phyloP scores from a whole-genome alignment of 345 rosid species.

The Camelina laxa region DNA sequence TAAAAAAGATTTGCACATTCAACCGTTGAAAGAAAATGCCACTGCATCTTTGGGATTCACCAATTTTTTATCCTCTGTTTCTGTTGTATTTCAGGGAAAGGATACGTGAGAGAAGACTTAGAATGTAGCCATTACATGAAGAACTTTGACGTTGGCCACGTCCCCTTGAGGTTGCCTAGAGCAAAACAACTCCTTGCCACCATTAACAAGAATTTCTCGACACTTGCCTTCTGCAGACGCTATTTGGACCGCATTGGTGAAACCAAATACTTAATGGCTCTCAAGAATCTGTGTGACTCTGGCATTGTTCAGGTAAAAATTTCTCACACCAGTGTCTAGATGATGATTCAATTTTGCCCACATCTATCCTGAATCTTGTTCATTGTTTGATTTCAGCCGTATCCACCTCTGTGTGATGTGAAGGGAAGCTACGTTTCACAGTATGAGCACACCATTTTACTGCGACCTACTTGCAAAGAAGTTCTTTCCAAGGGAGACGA shows the following conservation, averaged over 20 bases:
- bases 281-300: slow-evolving; percentile 87
- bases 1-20: slow-evolving; percentile 32
- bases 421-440: slow-evolving; percentile 96
- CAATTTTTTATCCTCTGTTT: background rate
- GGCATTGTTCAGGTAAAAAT: slow-evolving; percentile 82
- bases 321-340: slow-evolving; percentile 17
- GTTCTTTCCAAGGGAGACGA: slow-evolving; percentile 91
- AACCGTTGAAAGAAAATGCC: slow-evolving; percentile 1
- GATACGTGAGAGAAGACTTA: slow-evolving; percentile 87
- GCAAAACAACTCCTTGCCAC: slow-evolving; percentile 94
- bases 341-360: background rate
- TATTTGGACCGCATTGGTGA: slow-evolving; percentile 94
- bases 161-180: slow-evolving; percentile 84
- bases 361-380: background rate
- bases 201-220: slow-evolving; percentile 91
- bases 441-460: slow-evolving; percentile 87
- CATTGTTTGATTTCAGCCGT: slow-evolving; percentile 60
- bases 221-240: slow-evolving; percentile 90
- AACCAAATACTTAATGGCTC: slow-evolving; percentile 90
- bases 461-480: slow-evolving; percentile 97
- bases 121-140: slow-evolving; percentile 98
- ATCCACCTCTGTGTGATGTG: slow-evolving; percentile 84
- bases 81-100: slow-evolving; percentile 66
- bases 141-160: slow-evolving; percentile 76
- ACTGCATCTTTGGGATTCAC: background rate